A percentile compares a stretch with the other conserved stretches of the same genome.
These are phyloP conservation scores for Rosa hybrid DNA, from an alignment of 331 rosid genomes.

Conservation along the genomic window DNA sequence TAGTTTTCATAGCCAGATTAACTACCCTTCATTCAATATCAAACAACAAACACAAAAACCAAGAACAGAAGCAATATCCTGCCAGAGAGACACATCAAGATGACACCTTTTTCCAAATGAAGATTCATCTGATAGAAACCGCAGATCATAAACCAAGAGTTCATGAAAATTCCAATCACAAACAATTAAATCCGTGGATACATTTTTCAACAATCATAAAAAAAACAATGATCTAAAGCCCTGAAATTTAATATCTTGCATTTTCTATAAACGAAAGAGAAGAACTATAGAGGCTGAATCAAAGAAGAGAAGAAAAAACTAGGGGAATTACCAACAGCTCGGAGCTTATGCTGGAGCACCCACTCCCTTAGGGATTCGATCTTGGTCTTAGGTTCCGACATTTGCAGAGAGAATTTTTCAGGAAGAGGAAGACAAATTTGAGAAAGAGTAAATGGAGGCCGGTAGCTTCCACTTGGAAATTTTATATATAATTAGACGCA, in stretches of 20 bases:
- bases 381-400: constrained; percentile 74
- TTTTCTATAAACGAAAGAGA: neutral
- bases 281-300: neutral
- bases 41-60: neutral
- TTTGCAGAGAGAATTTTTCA: constrained; percentile 8
- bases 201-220: neutral
- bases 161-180: neutral
- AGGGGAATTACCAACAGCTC: constrained; percentile 70
- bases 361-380: constrained; percentile 68
- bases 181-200: neutral
- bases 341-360: constrained; percentile 87
- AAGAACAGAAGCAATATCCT: neutral
- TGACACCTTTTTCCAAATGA: neutral
- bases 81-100: neutral
- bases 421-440: neutral
- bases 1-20: neutral
- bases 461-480: neutral
- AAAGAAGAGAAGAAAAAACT: neutral
- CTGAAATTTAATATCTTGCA: neutral
- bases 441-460: neutral
- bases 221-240: neutral
- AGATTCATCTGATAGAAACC: neutral
- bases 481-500: neutral
- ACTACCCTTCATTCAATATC: neutral
- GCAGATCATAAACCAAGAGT: constrained; percentile 4